Base-by-base conservation (phyloP, 208 protist species). In the Angomonas ambiguus region DNA sequence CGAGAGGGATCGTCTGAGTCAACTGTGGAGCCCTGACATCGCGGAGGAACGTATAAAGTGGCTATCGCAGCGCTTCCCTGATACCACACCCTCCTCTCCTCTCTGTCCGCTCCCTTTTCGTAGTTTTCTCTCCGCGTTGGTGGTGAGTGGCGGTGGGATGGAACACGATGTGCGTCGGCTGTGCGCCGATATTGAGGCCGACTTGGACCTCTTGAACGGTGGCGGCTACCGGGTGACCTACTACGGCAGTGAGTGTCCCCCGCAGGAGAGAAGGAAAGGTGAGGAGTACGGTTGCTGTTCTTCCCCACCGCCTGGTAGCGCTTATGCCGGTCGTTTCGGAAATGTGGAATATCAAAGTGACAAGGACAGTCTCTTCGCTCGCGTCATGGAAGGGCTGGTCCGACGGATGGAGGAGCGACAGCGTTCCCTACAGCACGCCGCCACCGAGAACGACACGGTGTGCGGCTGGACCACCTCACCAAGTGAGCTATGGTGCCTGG, bases 131-230 rank as follows among this genome's bases (percentile, higher is more conserved):
- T 66, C 74, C 51, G 72, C 73, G 4, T 18, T 96, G 10, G 90
- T 97, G 20, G 72, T 92, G 48, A 87, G 85, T 62, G 92, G 90
- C 16, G 92, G 92, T 27, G 92, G 82, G 8, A 80, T 94, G 53
- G 92, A 97, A 74, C 85, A 93, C 62, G 92, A 97, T 57, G 72
- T 97, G 56, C 82, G 87, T 30, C 85, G 85, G 20, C 77, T 85
- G 1, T 93, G 91, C 69, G 71, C 75, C 51, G 25, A 45, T 2
- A 16, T 56, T 11, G n/a, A 56, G 49, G 49, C n/a, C 5, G 11
- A 8, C 11, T 16, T 16, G 38, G 10, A 56, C n/a, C 38, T 48
- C 13, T 11, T 20, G 13, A 18, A 18, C 38, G 38, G 13, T 18
- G 38, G 38, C 38, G 49, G 49, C 49, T 92, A 94, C 67, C 41